phyloP scores from a whole-genome alignment of 2,329 filamentous ascomycete species.

The Plectosphaerella sp. region DNA sequence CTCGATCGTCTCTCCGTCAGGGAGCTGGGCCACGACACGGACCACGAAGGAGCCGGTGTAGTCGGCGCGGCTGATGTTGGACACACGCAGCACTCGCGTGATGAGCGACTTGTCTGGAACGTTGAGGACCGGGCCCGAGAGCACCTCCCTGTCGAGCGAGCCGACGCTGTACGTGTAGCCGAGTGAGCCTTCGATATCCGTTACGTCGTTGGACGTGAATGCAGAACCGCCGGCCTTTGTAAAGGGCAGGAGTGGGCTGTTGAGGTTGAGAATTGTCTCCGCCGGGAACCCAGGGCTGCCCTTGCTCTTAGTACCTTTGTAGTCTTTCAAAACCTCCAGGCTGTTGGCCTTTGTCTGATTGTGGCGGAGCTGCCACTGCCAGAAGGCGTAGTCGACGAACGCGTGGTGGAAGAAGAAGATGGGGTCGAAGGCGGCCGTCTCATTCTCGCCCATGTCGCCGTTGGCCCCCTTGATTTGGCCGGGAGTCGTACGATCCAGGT shows the following conservation, averaged over 20 bases:
- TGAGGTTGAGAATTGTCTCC: too few relatives aligned
- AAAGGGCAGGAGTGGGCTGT: too few relatives aligned
- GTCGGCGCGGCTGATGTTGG: slow-evolving; percentile 13
- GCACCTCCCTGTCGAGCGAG: slow-evolving; percentile 8
- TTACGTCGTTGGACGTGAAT: too few relatives aligned
- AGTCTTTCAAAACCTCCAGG: slow-evolving; percentile 5
- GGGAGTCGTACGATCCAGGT: neutral
- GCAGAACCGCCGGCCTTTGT: too few relatives aligned
- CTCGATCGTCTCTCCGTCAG: neutral
- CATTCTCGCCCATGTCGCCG: slow-evolving; percentile 27
- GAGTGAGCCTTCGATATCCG: too few relatives aligned
- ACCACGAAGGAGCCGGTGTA: slow-evolving; percentile 18
- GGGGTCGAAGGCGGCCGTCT: slow-evolving; percentile 29
- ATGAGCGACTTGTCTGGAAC: neutral
- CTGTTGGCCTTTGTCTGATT: neutral
- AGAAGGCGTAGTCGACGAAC: slow-evolving; percentile 23
- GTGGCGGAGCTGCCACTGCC: slow-evolving; percentile 21
- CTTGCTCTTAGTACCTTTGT: slow-evolving; percentile 3
- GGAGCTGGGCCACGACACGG: slow-evolving; percentile 7
- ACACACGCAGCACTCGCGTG: slow-evolving; percentile 4
- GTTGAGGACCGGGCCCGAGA: slow-evolving; percentile 5
- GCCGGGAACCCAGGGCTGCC: too few relatives aligned
- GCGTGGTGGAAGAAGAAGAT: slow-evolving; percentile 26
- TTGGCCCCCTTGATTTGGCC: slow-evolving; percentile 16
- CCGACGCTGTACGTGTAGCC: neutral